These are phyloP conservation scores for Coemansia sp. DNA, from an alignment of 192 early-diverging fungal genomes.

Conservation along the genomic window DNA sequence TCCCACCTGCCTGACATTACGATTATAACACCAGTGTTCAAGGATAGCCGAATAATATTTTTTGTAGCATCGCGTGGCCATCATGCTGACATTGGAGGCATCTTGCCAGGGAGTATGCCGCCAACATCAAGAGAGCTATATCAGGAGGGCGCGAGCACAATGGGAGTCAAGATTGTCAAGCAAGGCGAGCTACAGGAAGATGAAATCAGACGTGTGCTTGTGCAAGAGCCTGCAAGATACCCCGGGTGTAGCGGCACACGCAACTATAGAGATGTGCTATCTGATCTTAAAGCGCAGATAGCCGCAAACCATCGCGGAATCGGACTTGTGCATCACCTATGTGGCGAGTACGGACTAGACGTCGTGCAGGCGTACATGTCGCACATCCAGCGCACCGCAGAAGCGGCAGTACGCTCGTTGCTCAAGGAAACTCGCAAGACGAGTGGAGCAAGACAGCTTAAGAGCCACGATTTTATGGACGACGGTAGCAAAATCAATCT, in stretches of 20 bases:
- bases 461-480: conserved; percentile 81
- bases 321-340: conserved; percentile 73
- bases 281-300: conserved; percentile 94
- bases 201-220: conserved; percentile 74
- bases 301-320: conserved; percentile 97
- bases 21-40: conserved; percentile 93
- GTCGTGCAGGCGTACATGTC: conserved; percentile 96
- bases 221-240: conserved; percentile 79
- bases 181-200: conserved; percentile 78
- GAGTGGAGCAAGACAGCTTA: conserved; percentile 47
- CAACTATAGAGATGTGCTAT: conserved; percentile 86
- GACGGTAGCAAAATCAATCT: conserved; percentile 85
- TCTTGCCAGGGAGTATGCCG: conserved; percentile 85
- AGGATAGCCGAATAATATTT: conserved; percentile 70
- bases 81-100: conserved; percentile 94
- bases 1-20: conserved; percentile 96
- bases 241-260: conserved; percentile 87
- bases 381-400: conserved; percentile 88
- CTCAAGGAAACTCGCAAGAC: conserved; percentile 61
- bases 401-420: conserved; percentile 77
- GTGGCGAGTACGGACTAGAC: conserved; percentile 78
- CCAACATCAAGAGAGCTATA: conserved; percentile 89
- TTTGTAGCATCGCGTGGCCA: conserved; percentile 94
- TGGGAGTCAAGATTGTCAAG: conserved; percentile 83
- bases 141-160: conserved; percentile 92